These are phyloP conservation scores for Malus hybrid DNA, from an alignment of 331 rosid genomes.

Conservation along the genomic window DNA sequence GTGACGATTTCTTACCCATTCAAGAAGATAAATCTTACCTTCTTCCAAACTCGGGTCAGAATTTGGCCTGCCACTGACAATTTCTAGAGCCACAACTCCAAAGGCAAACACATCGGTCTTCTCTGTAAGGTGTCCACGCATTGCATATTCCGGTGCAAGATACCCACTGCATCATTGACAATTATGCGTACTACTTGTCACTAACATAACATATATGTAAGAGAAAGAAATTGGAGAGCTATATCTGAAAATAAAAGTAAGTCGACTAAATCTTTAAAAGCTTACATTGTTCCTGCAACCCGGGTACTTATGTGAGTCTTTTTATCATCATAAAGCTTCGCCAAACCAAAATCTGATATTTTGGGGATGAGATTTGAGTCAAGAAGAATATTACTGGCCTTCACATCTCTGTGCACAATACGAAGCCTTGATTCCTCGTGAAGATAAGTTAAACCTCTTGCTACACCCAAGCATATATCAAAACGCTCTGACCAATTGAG, in stretches of 20 bases:
- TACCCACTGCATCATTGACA: constrained; percentile 51
- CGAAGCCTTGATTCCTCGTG: constrained; percentile 73
- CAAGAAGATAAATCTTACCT: constrained; percentile 66
- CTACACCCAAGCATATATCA: constrained; percentile 63
- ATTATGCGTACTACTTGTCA: not conserved
- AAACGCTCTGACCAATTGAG: constrained; percentile 63
- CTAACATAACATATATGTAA: constrained; percentile 3
- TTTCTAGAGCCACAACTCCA: constrained; percentile 71
- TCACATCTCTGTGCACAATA: constrained; percentile 78
- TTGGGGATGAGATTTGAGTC: constrained; percentile 56
- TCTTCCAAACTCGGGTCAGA: constrained; percentile 52
- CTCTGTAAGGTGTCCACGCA: constrained; percentile 84
- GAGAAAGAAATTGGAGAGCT: not conserved
- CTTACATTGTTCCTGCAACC: constrained; percentile 85
- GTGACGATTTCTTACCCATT: constrained; percentile 47
- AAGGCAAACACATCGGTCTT: constrained; percentile 77
- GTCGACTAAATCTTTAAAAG: not conserved
- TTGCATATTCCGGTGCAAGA: constrained; percentile 88
- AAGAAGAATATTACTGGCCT: constrained; percentile 73
- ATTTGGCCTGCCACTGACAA: constrained; percentile 73
- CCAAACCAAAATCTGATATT: constrained; percentile 82
- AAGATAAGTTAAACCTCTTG: constrained; percentile 77
- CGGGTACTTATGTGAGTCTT: constrained; percentile 79
- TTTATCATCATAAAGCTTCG: constrained; percentile 73
- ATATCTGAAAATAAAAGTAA: not conserved